These are phyloP conservation scores for Tetrastigma voinierianum DNA, from an alignment of 164 flowering plant genomes.

Conservation along the genomic window DNA sequence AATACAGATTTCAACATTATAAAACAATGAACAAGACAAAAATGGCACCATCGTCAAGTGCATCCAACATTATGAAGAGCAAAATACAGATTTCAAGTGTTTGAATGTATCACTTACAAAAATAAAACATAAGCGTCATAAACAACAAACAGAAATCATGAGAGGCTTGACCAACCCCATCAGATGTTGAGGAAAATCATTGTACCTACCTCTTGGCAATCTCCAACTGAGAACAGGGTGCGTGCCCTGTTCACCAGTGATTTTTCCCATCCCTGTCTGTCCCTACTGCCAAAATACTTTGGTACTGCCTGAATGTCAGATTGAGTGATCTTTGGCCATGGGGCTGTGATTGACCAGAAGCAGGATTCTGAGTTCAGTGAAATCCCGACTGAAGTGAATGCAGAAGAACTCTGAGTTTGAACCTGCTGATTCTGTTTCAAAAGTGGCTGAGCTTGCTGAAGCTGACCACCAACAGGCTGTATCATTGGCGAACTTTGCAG, in stretches of 20 bases:
- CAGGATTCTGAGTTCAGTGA: slow-evolving; percentile 35
- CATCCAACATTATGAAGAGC: background rate
- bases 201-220: slow-evolving; percentile 76
- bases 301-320: slow-evolving; percentile 71
- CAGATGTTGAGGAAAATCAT: background rate
- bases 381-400: slow-evolving; percentile 32
- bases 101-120: background rate
- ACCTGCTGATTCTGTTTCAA: slow-evolving; percentile 39
- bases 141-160: background rate
- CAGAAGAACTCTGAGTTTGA: slow-evolving; percentile 25
- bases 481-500: slow-evolving; percentile 34
- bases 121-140: background rate
- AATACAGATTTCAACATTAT: too few species aligned
- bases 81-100: background rate
- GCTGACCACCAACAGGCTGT: slow-evolving; percentile 43
- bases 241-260: slow-evolving; percentile 89
- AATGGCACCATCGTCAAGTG: background rate
- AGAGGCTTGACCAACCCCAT: background rate
- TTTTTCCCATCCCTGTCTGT: slow-evolving; percentile 90
- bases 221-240: slow-evolving; percentile 90
- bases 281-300: slow-evolving; percentile 90
- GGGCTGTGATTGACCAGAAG: slow-evolving; percentile 48
- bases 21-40: background rate
- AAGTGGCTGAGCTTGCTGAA: slow-evolving; percentile 37
- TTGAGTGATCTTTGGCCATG: slow-evolving; percentile 91